Conservation (phyloP, 1,284 basidiomycete species). For the Ganoderma sinense region DNA sequence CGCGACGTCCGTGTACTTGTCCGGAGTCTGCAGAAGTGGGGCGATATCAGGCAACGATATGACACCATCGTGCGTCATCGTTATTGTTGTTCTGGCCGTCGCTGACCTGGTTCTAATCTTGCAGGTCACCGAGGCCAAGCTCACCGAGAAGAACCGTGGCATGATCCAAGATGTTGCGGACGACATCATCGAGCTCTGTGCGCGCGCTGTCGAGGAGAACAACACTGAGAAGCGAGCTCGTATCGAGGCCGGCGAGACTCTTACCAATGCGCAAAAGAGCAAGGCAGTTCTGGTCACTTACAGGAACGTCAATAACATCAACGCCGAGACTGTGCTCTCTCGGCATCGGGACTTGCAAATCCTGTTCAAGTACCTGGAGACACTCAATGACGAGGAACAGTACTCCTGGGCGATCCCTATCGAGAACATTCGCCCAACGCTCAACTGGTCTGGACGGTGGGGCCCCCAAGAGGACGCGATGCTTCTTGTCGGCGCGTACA, state of each 20-base stretch:
- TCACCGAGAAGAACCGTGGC: conserved; percentile 93
- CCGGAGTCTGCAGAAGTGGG: conserved; percentile 96
- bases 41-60: conserved; percentile 94
- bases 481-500: conserved; percentile 92
- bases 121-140: conserved; percentile 90
- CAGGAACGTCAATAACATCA: conserved; percentile 92
- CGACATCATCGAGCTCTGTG: conserved; percentile 90
- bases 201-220: conserved; percentile 86
- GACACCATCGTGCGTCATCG: conserved; percentile 85
- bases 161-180: conserved; percentile 94
- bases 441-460: conserved; percentile 98
- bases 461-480: conserved; percentile 92
- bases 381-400: conserved; percentile 66
- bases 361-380: conserved; percentile 83
- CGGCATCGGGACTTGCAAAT: conserved; percentile 92
- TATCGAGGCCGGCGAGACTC: conserved; percentile 83
- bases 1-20: conserved; percentile 96
- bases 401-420: conserved; percentile 90
- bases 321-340: conserved; percentile 96
- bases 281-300: conserved; percentile 95
- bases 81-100: conserved; percentile 5
- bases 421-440: conserved; percentile 91
- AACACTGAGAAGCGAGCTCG: conserved; percentile 82
- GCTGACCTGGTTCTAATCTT: conserved; percentile 17
- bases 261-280: conserved; percentile 89